These are phyloP conservation scores for Aspergillus costaricaensis DNA, from an alignment of 2,329 filamentous ascomycete species.

Conservation along the genomic window DNA sequence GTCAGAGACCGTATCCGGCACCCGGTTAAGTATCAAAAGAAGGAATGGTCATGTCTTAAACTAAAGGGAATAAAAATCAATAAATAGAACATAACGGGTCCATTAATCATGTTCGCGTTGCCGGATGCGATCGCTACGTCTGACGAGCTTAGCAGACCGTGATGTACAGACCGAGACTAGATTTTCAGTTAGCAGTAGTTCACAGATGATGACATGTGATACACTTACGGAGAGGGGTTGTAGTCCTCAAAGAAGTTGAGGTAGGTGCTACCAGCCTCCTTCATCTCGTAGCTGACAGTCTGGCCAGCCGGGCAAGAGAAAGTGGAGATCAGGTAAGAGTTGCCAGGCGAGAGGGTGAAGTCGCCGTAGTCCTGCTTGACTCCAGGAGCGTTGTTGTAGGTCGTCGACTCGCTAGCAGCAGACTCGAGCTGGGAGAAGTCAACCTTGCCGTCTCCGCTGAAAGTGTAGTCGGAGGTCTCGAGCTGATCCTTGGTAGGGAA, in stretches of 20 bases:
- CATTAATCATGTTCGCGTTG: slow-evolving; percentile 21
- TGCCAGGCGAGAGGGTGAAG: slow-evolving; percentile 54
- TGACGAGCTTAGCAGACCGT: slow-evolving; percentile 40
- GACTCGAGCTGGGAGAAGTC: slow-evolving; percentile 54
- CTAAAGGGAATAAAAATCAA: not conserved
- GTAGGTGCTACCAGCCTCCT: slow-evolving; percentile 51
- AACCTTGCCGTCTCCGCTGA: slow-evolving; percentile 56
- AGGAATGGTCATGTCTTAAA: not conserved
- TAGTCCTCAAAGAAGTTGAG: slow-evolving; percentile 67
- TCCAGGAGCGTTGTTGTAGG: slow-evolving; percentile 55
- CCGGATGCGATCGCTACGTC: slow-evolving; percentile 6
- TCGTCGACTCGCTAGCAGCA: slow-evolving; percentile 53
- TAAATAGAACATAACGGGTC: slow-evolving; percentile 12
- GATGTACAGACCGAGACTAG: slow-evolving; percentile 45
- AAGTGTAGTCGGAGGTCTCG: slow-evolving; percentile 61
- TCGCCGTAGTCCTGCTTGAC: slow-evolving; percentile 48
- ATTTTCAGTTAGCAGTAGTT: slow-evolving; percentile 15
- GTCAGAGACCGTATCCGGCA: not conserved
- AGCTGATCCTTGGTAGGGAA: slow-evolving; percentile 61
- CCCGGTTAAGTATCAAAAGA: not conserved
- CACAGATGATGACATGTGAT: not conserved
- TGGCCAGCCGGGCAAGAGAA: slow-evolving; percentile 59
- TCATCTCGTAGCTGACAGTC: slow-evolving; percentile 56
- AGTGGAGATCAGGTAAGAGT: slow-evolving; percentile 55
- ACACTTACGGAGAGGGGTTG: slow-evolving; percentile 53